Evolutionary conservation across 164 flowering plant genomes (phyloP).

Genomic region (Tetracentron sinense): DNA sequence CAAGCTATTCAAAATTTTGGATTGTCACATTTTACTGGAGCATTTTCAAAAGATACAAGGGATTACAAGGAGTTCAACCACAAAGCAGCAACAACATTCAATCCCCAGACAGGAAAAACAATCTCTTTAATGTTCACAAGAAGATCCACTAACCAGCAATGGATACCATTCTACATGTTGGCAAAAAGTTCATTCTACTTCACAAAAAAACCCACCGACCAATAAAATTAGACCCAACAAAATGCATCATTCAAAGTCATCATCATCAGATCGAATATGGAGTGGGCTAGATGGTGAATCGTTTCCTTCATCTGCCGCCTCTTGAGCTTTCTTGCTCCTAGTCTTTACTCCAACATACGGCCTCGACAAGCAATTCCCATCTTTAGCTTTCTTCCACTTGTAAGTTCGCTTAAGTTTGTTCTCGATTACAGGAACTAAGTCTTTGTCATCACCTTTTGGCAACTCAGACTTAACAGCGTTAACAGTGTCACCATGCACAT

Average conservation of each 20-base stretch:
- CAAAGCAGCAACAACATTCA: background rate
- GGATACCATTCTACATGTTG: no score
- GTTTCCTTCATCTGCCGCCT: conserved; percentile 10
- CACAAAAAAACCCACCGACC: background rate
- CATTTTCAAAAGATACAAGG: no score
- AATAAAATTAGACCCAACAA: background rate
- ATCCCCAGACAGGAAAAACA: background rate
- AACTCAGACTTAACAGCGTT: background rate
- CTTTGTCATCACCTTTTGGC: background rate
- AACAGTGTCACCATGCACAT: background rate
- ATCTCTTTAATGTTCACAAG: background rate
- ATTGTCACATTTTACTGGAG: no score
- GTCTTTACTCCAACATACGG: conserved; percentile 11
- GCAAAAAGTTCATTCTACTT: no score
- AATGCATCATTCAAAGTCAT: conserved; percentile 13
- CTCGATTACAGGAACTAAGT: background rate
- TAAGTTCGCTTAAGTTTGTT: background rate
- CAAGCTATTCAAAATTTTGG: no score
- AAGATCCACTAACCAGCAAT: background rate
- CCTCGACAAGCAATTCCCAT: background rate
- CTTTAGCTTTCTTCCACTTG: conserved; percentile 21
- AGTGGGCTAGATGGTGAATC: conserved; percentile 24
- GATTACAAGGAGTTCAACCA: background rate
- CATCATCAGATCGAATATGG: conserved; percentile 18
- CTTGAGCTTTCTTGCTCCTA: conserved; percentile 21